Conservation (phyloP, 2,329 filamentous ascomycete species). For the Fusarium brevicatenulatum region DNA sequence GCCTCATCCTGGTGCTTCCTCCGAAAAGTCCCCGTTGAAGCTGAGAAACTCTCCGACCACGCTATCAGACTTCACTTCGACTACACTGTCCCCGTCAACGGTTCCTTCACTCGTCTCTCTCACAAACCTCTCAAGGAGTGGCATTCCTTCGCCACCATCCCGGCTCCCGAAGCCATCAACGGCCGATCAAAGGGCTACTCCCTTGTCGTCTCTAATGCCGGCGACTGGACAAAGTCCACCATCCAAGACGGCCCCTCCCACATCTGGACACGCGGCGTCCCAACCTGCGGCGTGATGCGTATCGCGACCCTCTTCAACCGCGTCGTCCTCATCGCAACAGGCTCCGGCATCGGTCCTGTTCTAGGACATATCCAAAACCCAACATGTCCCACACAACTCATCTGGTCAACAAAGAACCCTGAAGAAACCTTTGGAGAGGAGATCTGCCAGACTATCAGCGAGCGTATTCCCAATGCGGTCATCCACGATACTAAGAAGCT, state of each 20-base stretch:
- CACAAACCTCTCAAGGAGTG: slow-evolving; percentile 73
- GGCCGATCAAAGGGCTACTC: slow-evolving; percentile 64
- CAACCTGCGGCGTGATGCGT: slow-evolving; percentile 73
- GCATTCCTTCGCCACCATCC: slow-evolving; percentile 80
- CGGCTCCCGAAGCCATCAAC: slow-evolving; percentile 57
- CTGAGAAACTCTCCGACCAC: slow-evolving; percentile 77
- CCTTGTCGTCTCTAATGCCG: slow-evolving; percentile 75
- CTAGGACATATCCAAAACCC: slow-evolving; percentile 67
- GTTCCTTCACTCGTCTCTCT: slow-evolving; percentile 64
- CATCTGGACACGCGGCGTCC: slow-evolving; percentile 75
- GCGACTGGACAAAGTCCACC: slow-evolving; percentile 77
- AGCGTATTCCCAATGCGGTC: slow-evolving; percentile 69
- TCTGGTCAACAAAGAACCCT: slow-evolving; percentile 75
- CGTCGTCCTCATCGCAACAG: slow-evolving; percentile 76
- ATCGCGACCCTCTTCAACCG: slow-evolving; percentile 72
- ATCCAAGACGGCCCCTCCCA: slow-evolving; percentile 69
- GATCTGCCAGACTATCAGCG: slow-evolving; percentile 65
- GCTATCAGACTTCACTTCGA: slow-evolving; percentile 76
- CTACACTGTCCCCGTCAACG: slow-evolving; percentile 66
- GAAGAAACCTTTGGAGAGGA: slow-evolving; percentile 68
- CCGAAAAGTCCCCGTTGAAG: slow-evolving; percentile 72
- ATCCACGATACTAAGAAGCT: slow-evolving; percentile 72
- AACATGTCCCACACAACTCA: slow-evolving; percentile 64
- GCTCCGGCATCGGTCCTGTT: slow-evolving; percentile 77
- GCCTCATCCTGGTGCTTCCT: slow-evolving; percentile 79